phyloP scores from a whole-genome alignment of 805 yeast species.

The Yarrowia yakushimensis region DNA sequence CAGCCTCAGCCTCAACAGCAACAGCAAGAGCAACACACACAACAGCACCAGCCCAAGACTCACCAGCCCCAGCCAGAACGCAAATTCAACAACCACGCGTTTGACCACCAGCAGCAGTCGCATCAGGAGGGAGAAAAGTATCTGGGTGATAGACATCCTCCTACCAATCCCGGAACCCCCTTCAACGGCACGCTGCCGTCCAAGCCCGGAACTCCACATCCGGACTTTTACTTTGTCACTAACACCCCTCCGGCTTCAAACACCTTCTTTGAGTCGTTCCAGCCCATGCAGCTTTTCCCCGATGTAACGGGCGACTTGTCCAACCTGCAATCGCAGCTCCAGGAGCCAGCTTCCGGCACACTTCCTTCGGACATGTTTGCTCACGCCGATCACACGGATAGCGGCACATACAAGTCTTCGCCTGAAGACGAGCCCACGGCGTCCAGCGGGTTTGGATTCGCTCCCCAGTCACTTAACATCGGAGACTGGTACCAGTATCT shows the following conservation, averaged over 20 bases:
- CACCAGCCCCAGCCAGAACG: not conserved
- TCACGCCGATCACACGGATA: not conserved
- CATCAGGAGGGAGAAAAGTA: not conserved
- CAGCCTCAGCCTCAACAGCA: not conserved
- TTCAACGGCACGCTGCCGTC: conserved; percentile 4
- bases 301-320: conserved; percentile 28
- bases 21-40: not conserved
- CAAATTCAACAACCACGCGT: conserved; percentile 4
- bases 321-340: conserved; percentile 2
- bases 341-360: not conserved
- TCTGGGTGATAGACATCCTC: not conserved
- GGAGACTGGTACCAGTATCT: conserved; percentile 43
- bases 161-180: conserved; percentile 10
- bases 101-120: not conserved
- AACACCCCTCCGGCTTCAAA: conserved; percentile 34
- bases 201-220: conserved; percentile 29
- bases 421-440: conserved; percentile 27
- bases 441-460: conserved; percentile 11
- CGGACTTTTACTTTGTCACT: conserved; percentile 37
- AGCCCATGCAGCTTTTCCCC: conserved; percentile 57
- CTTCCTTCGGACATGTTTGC: conserved; percentile 14
- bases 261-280: conserved; percentile 48
- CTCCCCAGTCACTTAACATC: conserved; percentile 38
- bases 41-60: not conserved
- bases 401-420: conserved; percentile 26